Conservation (phyloP, 495 filamentous ascomycete species). For the Podospora tetraspora region DNA sequence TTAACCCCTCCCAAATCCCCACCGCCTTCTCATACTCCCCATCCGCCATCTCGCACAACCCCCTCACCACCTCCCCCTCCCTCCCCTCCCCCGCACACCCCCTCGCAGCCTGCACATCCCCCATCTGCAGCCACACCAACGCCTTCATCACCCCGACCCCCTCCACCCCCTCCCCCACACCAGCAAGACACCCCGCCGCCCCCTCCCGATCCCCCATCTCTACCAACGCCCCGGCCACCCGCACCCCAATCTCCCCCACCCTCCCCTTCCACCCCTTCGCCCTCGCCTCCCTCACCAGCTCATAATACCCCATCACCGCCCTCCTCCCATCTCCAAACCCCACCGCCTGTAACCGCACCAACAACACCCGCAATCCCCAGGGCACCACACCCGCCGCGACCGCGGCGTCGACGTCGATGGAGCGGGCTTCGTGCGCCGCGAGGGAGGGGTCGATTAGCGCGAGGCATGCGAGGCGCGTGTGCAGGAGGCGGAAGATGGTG, state of each 20-base stretch:
- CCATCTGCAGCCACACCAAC: conserved; percentile 68
- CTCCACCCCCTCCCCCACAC: conserved; percentile 32
- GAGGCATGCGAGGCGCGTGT: conserved; percentile 78
- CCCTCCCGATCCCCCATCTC: conserved; percentile 87
- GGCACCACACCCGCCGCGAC: conserved; percentile 62
- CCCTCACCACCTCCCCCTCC: conserved; percentile 44
- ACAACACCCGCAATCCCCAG: conserved; percentile 80
- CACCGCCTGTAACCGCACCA: conserved; percentile 75
- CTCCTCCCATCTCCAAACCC: conserved; percentile 78
- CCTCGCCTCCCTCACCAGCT: conserved; percentile 73
- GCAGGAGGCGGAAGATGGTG: conserved; percentile 69
- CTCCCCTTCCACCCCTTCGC: conserved; percentile 60
- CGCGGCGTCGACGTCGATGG: conserved; percentile 54
- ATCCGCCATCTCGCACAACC: conserved; percentile 73
- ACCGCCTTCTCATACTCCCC: conserved; percentile 62
- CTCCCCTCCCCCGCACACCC: conserved; percentile 34
- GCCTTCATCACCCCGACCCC: conserved; percentile 44
- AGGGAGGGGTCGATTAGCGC: conserved; percentile 65
- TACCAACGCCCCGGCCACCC: conserved; percentile 72
- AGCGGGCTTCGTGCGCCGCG: conserved; percentile 81
- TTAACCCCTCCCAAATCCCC: conserved; percentile 56
- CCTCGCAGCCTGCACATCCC: conserved; percentile 66
- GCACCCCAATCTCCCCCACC: conserved; percentile 67
- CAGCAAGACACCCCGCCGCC: conserved; percentile 62
- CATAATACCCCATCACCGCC: conserved; percentile 83